A percentile compares a stretch with the other conserved stretches of the same genome.
Conservation (phyloP, 805 yeast species). For the Candida golubevii region DNA sequence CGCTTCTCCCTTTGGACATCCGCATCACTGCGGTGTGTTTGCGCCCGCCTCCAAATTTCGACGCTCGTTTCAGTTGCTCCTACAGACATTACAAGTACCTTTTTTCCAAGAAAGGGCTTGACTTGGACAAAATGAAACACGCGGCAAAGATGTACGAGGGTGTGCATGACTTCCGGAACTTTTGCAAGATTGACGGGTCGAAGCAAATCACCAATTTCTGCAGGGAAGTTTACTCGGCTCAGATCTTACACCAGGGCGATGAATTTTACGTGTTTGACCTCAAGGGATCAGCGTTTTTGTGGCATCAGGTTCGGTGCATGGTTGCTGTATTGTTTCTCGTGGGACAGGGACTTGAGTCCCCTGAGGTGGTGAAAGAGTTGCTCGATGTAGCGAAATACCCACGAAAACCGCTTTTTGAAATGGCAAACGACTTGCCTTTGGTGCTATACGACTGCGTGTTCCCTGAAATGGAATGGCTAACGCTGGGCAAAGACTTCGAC, state of each 20-base stretch:
- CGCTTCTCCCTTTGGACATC: slow-evolving; percentile 75
- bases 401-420: slow-evolving; percentile 71
- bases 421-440: slow-evolving; percentile 88
- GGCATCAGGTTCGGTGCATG: slow-evolving; percentile 99
- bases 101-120: slow-evolving; percentile 55
- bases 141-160: slow-evolving; percentile 68
- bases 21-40: slow-evolving; percentile 77
- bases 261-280: slow-evolving; percentile 68
- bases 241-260: slow-evolving; percentile 39
- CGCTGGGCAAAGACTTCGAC: slow-evolving; percentile 26
- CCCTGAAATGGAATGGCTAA: slow-evolving; percentile 66
- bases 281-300: slow-evolving; percentile 83
- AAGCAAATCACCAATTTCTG: slow-evolving; percentile 80
- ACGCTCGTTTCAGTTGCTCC: slow-evolving; percentile 90
- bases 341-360: slow-evolving; percentile 72
- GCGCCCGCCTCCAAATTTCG: slow-evolving; percentile 77
- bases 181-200: slow-evolving; percentile 90
- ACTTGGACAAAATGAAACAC: slow-evolving; percentile 60
- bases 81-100: slow-evolving; percentile 82
- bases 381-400: slow-evolving; percentile 56
- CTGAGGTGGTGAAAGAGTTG: slow-evolving; percentile 52
- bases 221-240: slow-evolving; percentile 56
- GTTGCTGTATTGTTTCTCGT: slow-evolving; percentile 74
- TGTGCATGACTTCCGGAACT: slow-evolving; percentile 86
- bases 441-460: slow-evolving; percentile 82